These are phyloP conservation scores for Haplosporangium gracile DNA, from an alignment of 192 early-diverging fungal species.

Conservation along the genomic window DNA sequence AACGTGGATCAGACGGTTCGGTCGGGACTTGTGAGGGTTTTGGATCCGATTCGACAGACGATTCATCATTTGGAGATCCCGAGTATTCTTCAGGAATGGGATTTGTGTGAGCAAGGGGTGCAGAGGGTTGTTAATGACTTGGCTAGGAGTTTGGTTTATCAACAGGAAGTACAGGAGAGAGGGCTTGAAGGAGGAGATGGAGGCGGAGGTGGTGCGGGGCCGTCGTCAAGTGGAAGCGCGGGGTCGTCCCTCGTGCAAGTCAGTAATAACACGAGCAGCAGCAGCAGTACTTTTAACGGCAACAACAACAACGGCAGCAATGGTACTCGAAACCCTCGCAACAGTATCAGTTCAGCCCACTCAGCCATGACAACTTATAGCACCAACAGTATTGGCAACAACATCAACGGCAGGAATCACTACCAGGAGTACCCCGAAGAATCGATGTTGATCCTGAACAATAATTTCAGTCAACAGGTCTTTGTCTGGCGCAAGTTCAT, in stretches of 20 bases:
- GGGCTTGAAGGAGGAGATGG: background rate
- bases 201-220: background rate
- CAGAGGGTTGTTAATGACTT: slow-evolving; percentile 8
- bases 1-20: slow-evolving; percentile 16
- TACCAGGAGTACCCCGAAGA: background rate
- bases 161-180: slow-evolving; percentile 32
- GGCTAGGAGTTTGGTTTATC: slow-evolving; percentile 9
- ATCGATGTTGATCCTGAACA: slow-evolving; percentile 18
- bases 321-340: background rate
- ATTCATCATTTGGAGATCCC: slow-evolving; percentile 26
- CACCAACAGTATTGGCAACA: background rate
- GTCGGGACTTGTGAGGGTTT: background rate
- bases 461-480: slow-evolving; percentile 29
- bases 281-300: background rate
- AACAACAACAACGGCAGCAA: background rate
- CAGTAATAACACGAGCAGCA: background rate
- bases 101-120: slow-evolving; percentile 10
- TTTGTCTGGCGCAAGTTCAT: slow-evolving; percentile 48
- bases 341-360: slow-evolving; percentile 9
- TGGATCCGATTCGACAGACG: slow-evolving; percentile 35
- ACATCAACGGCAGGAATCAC: background rate
- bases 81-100: slow-evolving; percentile 34
- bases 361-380: background rate
- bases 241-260: background rate
- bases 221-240: background rate